Evolutionary conservation across 2,329 filamentous ascomycete species (phyloP).

Genomic region (Scedosporium minutisporum): DNA sequence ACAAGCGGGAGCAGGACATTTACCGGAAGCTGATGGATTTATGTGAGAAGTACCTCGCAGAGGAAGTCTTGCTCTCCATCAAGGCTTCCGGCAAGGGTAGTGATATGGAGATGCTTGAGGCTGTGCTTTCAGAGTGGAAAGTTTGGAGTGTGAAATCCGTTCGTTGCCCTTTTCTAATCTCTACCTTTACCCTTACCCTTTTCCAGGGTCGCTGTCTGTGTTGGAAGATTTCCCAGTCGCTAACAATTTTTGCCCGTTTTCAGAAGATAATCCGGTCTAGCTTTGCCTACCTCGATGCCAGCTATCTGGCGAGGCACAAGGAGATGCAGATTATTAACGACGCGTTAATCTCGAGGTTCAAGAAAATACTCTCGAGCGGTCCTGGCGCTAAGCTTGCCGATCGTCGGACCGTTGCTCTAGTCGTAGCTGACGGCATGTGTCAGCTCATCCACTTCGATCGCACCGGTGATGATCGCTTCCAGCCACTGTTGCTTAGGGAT

Average conservation of each 20-base stretch:
- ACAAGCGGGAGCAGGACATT: slow-evolving; percentile 59
- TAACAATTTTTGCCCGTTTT: neutral
- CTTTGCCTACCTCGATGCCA: slow-evolving; percentile 89
- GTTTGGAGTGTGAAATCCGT: slow-evolving; percentile 49
- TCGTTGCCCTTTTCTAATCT: neutral
- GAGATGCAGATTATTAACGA: slow-evolving; percentile 67
- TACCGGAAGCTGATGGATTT: slow-evolving; percentile 55
- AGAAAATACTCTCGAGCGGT: slow-evolving; percentile 18
- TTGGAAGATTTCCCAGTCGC: slow-evolving; percentile 5
- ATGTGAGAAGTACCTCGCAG: slow-evolving; percentile 59
- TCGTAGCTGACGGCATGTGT: slow-evolving; percentile 50
- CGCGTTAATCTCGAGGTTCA: slow-evolving; percentile 68
- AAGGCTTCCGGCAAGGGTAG: slow-evolving; percentile 32
- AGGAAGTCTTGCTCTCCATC: slow-evolving; percentile 45
- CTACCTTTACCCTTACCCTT: neutral
- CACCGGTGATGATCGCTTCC: slow-evolving; percentile 42
- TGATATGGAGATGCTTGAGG: slow-evolving; percentile 54
- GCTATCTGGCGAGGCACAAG: slow-evolving; percentile 69
- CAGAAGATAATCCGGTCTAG: slow-evolving; percentile 72
- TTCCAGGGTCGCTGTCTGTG: neutral
- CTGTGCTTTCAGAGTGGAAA: slow-evolving; percentile 53
- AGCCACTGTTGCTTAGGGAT: slow-evolving; percentile 58
- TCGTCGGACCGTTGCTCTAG: slow-evolving; percentile 8
- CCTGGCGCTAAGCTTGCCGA: slow-evolving; percentile 11
- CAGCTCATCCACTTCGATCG: slow-evolving; percentile 68